Evolutionary conservation across 306 rosid genomes (phyloP).

Genomic region (Medicago arabica): DNA sequence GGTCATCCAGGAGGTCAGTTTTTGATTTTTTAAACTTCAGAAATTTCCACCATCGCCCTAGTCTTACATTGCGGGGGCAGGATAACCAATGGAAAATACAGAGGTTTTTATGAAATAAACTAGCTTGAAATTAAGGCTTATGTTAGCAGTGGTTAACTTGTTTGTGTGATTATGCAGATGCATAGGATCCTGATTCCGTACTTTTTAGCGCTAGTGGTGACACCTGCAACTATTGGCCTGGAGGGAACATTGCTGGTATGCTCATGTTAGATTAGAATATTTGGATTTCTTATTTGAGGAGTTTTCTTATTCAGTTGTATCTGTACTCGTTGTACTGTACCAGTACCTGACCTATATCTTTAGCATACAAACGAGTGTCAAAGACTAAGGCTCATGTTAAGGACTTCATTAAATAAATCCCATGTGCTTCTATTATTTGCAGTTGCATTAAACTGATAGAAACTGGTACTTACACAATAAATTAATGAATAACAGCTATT

Average conservation of each 20-base stretch:
- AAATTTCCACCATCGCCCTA: neutral
- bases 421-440: neutral
- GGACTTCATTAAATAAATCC: neutral
- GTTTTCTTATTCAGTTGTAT: constrained; percentile 2
- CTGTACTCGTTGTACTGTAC: neutral
- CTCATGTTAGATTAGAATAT: constrained; percentile 39
- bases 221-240: constrained; percentile 73
- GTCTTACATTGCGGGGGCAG: constrained; percentile 14
- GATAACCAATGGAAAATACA: constrained; percentile 11
- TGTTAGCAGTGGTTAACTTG: constrained; percentile 10
- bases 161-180: constrained; percentile 61
- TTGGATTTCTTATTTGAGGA: constrained; percentile 18
- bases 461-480: neutral
- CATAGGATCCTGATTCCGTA: constrained; percentile 72
- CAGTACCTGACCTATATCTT: neutral
- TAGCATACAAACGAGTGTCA: neutral
- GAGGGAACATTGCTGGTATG: constrained; percentile 91
- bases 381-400: neutral
- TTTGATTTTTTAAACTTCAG: neutral
- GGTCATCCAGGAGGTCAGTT: constrained; percentile 72
- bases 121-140: constrained; percentile 7
- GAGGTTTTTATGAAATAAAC: neutral
- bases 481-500: neutral
- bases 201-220: constrained; percentile 68
- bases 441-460: constrained; percentile 6